phyloP scores from a whole-genome alignment of 164 flowering plant genomes.

The Berberis vulgaris region DNA sequence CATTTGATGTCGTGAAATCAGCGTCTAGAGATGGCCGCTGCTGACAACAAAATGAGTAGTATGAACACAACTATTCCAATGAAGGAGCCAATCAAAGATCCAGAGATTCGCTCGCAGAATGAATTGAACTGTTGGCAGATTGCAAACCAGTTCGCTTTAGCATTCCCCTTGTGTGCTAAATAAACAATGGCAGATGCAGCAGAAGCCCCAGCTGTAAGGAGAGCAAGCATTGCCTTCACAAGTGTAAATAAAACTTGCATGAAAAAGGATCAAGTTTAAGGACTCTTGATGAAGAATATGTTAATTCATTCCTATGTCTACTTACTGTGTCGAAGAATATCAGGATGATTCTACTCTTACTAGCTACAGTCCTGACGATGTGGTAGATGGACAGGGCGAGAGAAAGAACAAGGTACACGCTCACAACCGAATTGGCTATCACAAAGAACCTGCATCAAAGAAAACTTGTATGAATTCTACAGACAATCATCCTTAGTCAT shows the following conservation, averaged over 20 bases:
- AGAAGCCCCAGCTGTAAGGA: slow-evolving; percentile 52
- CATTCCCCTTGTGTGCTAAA: slow-evolving; percentile 69
- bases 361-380: slow-evolving; percentile 32
- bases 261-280: neutral
- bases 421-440: slow-evolving; percentile 39
- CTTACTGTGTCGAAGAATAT: slow-evolving; percentile 54
- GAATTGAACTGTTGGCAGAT: slow-evolving; percentile 57
- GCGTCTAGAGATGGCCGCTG: slow-evolving; percentile 35
- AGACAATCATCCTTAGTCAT: neutral
- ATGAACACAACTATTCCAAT: slow-evolving; percentile 28
- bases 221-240: slow-evolving; percentile 43
- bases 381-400: slow-evolving; percentile 42
- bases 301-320: neutral
- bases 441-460: slow-evolving; percentile 55
- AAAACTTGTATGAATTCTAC: neutral
- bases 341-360: slow-evolving; percentile 34
- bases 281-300: no score
- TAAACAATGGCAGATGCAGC: slow-evolving; percentile 71
- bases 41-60: slow-evolving; percentile 40
- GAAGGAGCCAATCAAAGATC: slow-evolving; percentile 65
- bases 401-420: slow-evolving; percentile 51
- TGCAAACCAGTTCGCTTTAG: slow-evolving; percentile 56
- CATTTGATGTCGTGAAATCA: no score
- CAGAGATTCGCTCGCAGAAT: slow-evolving; percentile 56
- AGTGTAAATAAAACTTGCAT: no score